phyloP scores from a whole-genome alignment of 2,329 filamentous ascomycete species.

The Penicillium sclerotiorum region DNA sequence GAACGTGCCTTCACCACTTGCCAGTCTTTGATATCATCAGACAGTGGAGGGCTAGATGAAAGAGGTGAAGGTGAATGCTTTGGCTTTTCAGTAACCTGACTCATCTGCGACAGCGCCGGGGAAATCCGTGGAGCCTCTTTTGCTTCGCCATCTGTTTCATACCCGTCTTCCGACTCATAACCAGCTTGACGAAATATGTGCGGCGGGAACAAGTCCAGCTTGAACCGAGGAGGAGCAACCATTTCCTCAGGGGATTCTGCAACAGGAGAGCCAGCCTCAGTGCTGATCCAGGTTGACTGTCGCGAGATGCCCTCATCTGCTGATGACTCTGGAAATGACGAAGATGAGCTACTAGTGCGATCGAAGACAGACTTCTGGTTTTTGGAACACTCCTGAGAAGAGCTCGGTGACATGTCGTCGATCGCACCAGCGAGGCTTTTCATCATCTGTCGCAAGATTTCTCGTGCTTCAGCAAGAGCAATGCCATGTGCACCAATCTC shows the following conservation, averaged over 20 bases:
- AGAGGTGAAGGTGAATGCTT: conserved; percentile 21
- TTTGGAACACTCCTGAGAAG: conserved; percentile 41
- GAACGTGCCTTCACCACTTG: conserved; percentile 31
- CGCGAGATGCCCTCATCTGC: conserved; percentile 40
- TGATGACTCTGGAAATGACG: conserved; percentile 45
- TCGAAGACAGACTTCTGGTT: conserved; percentile 51
- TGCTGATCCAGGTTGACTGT: conserved; percentile 36
- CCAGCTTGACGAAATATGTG: conserved; percentile 35
- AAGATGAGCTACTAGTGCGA: conserved; percentile 49
- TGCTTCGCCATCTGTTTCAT: conserved; percentile 39
- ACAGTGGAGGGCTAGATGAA: conserved; percentile 24
- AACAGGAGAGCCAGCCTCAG: conserved; percentile 29
- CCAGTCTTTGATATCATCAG: conserved; percentile 34
- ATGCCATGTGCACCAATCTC: conserved; percentile 19
- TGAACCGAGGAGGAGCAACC: conserved; percentile 25
- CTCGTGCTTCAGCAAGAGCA: conserved; percentile 38
- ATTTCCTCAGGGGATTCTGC: conserved; percentile 41
- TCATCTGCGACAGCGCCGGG: conserved; percentile 34
- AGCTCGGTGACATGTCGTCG: conserved; percentile 44
- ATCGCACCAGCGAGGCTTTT: conserved; percentile 46
- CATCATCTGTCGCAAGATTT: conserved; percentile 36
- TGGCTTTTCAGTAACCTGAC: conserved; percentile 34
- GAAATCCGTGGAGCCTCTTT: conserved; percentile 27
- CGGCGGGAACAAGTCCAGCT: conserved; percentile 36
- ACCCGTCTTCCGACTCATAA: conserved; percentile 34